Evolutionary conservation across 2,329 filamentous ascomycete genomes (phyloP), one percentile per base, ranked within the genome.

Genomic region (Volutella citrinella): DNA sequence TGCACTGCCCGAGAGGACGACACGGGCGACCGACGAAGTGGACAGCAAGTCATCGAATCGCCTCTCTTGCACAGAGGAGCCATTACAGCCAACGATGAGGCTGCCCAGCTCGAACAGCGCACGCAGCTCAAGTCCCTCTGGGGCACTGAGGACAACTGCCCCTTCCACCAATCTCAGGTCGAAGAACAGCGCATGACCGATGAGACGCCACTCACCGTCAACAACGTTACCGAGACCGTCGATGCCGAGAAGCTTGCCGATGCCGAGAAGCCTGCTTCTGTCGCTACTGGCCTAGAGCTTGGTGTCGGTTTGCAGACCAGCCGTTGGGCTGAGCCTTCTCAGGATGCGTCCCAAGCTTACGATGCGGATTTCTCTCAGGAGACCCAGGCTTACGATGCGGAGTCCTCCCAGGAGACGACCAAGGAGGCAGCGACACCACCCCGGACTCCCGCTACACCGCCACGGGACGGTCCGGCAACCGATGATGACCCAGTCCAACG

Each of bases 1-100:
- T 56, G 52, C 23, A 47, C 45, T 3, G 13, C 12, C 3, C 38
- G 42, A 0, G 48, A 53, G 22, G 49, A 48, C 17, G 26, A 38
- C 0, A 19, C 44, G 1, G 43, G 48, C 0, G 37, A 49, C 6
- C 20, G 35, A 3, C 42, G 47, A 1, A 22, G 21, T 1, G 29
- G 30, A 2, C 17, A 29, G 1, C 23, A 54, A 11, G 32, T 51
- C 1, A 25, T 49, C 2, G 42, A 51, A 5, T 51, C 51, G 0
- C 10, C 24, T 0, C 40, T 54, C 1, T 36, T 54, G 1, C 27
- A 42, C n/a, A 27, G 32, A 10, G 12, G 27, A 3, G 10, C 40
- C 1, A 10, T 49, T 5, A 11, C 36, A 3, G 18, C 14, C 5
- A 21, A 5, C 3, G 23, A 30, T 7, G 16, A 19, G 2, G 12